Conservation (phyloP, 2,329 filamentous ascomycete species). For the Pestalotiopsis sp. region DNA sequence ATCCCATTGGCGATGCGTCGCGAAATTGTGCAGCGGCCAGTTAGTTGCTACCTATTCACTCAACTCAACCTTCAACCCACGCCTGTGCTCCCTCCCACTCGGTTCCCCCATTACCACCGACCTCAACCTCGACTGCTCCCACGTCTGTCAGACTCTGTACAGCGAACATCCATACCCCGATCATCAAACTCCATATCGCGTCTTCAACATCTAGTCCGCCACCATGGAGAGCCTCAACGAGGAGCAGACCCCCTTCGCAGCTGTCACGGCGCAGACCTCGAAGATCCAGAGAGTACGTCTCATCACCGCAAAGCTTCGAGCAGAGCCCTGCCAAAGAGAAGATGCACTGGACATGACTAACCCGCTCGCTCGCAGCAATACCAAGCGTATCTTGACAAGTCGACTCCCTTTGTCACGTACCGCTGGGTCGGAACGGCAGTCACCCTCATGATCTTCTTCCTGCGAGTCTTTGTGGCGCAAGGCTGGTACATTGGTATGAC, state of each 20-base stretch:
- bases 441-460: conserved; percentile 77
- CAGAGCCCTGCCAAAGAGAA: background rate
- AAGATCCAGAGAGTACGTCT: conserved; percentile 65
- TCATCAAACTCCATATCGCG: background rate
- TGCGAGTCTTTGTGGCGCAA: conserved; percentile 88
- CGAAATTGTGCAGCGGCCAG: conserved; percentile 1
- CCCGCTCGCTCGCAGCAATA: conserved; percentile 65
- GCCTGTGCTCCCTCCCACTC: background rate
- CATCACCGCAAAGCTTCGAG: background rate
- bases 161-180: background rate
- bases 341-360: conserved; percentile 1
- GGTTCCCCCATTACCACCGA: background rate
- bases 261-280: conserved; percentile 83
- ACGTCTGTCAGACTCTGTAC: background rate
- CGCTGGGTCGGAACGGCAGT: conserved; percentile 85
- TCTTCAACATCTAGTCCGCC: background rate
- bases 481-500: conserved; percentile 95
- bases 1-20: conserved; percentile 10
- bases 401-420: conserved; percentile 85
- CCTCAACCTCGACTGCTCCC: background rate
- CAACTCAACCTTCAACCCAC: background rate
- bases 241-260: conserved; percentile 88
- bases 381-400: conserved; percentile 91
- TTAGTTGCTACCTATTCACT: background rate
- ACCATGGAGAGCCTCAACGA: conserved; percentile 84